Base-by-base conservation (phyloP, 2,329 filamentous ascomycete genomes). In the Zymoseptoria crescenta region DNA sequence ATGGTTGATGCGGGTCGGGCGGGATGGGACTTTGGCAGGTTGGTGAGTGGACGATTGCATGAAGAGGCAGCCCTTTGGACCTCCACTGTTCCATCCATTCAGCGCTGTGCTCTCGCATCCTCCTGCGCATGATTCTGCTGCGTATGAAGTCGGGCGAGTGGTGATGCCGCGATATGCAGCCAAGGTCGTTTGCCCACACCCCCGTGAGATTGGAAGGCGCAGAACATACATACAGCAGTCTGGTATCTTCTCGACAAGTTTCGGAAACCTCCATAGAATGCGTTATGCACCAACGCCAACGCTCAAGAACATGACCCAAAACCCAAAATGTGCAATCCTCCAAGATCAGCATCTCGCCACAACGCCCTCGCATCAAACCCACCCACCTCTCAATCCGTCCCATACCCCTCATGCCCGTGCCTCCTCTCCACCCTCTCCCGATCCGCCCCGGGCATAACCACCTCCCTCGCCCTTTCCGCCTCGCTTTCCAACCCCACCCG, bases 401-500 rank as follows among this genome's bases (percentile, higher is more conserved):
- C 70, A 57, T 72, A 71, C 5, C 52, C 61, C 58, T 67, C 62
- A 60, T 70, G 68, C 16, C 70, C 68, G 62, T 71, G 68, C 49
- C 60, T 56, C 45, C 68, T 55, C 13, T 67, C 61, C 3, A 68
- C 65, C 7, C 67, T 55, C 30, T 51, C 56, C 20, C 50, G 63
- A 57, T 70, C 63, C 21, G 67, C 72, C 16, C 68, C 71, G 27
- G 74, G 74, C 66, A 76, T 76, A 49, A 73, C 56, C 13, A 59
- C 60, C 62, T 75, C 76, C 5, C 64, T 67, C 1, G 78, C 76
- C 53, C 62, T 68, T 62, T 79, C 76, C 0, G 78, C 79, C 67
- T 80, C 78, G 52, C 71, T 67, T 24, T 75, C 74, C 52, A 80
- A 62, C 13, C 63, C 64, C 52, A 75, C 70, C 45, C 77, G 69